Evolutionary conservation across 2,329 filamentous ascomycete species (phyloP).

Genomic region (Penicillium sp.): DNA sequence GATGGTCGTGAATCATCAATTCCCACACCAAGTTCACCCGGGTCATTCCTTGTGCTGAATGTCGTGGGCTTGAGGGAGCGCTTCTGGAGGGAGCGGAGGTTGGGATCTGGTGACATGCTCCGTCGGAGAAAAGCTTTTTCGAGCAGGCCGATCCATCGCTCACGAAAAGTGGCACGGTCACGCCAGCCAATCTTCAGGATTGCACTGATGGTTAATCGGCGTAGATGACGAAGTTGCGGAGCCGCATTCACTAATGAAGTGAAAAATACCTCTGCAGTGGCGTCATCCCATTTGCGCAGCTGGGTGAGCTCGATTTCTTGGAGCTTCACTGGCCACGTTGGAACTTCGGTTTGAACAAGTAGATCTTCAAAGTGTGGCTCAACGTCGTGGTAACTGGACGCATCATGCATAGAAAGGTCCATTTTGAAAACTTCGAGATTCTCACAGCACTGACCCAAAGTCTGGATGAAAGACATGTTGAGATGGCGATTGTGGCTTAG

Average conservation of each 20-base stretch:
- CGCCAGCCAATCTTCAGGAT: constrained; percentile 80
- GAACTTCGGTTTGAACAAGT: constrained; percentile 58
- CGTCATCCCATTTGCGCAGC: constrained; percentile 69
- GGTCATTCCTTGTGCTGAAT: background rate
- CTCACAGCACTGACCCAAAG: constrained; percentile 66
- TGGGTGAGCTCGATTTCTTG: constrained; percentile 71
- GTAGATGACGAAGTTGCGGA: constrained; percentile 62
- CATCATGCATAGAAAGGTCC: constrained; percentile 75
- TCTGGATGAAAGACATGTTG: constrained; percentile 69
- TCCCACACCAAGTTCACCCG: background rate
- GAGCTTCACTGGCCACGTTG: constrained; percentile 74
- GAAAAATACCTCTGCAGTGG: constrained; percentile 73
- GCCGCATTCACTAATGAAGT: constrained; percentile 73
- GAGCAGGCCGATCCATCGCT: constrained; percentile 72
- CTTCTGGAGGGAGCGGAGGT: constrained; percentile 25
- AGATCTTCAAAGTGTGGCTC: constrained; percentile 72
- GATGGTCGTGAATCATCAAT: constrained; percentile 12
- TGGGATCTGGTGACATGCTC: constrained; percentile 32
- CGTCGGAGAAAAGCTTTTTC: constrained; percentile 49
- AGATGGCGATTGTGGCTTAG: constrained; percentile 78
- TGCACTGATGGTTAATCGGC: constrained; percentile 68
- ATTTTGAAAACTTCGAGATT: constrained; percentile 68
- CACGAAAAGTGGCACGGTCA: constrained; percentile 73
- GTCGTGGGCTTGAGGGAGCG: constrained; percentile 8
- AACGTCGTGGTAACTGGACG: constrained; percentile 65